A percentile compares a stretch with the other conserved stretches of the same genome.
phyloP scores from a whole-genome alignment of 306 rosid genomes.

The Inga laurina region DNA sequence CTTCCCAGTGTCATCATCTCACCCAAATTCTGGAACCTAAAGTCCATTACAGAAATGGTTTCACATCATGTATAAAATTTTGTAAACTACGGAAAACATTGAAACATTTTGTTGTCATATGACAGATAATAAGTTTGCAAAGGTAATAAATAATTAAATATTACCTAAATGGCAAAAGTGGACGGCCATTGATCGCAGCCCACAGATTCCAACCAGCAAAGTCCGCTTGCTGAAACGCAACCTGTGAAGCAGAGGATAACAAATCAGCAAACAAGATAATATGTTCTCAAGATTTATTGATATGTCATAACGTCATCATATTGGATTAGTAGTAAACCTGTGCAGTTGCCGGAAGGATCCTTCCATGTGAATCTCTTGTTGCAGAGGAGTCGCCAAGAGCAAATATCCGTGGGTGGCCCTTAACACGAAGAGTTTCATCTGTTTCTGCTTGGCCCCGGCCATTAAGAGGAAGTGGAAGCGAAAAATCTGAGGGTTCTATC shows the following conservation, averaged over 20 bases:
- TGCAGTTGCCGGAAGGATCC: constrained; percentile 94
- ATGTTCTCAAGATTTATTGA: neutral
- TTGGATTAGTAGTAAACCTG: constrained; percentile 54
- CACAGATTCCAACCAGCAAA: constrained; percentile 97
- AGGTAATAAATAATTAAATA: constrained; percentile 32
- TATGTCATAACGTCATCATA: constrained; percentile 3
- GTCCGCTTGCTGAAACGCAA: constrained; percentile 98
- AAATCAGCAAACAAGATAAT: constrained; percentile 22
- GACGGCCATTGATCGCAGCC: constrained; percentile 96
- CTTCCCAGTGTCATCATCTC: constrained; percentile 97
- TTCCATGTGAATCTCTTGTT: constrained; percentile 78
- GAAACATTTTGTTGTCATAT: constrained; percentile 3
- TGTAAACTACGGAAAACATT: neutral
- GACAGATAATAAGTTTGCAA: constrained; percentile 9
- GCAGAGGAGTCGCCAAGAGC: constrained; percentile 95
- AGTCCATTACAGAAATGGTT: constrained; percentile 26
- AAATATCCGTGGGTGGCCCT: constrained; percentile 97
- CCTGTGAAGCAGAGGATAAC: constrained; percentile 50
- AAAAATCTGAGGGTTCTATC: constrained; percentile 56
- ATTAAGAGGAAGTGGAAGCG: constrained; percentile 77
- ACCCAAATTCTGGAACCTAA: constrained; percentile 91
- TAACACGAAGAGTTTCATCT: constrained; percentile 97
- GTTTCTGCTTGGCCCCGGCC: constrained; percentile 90
- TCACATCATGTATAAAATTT: neutral
- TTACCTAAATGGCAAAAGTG: constrained; percentile 92